Percentiles rank a stretch among this genome's conserved stretches.
These are phyloP conservation scores for Kodamaea hsintzibuensis DNA, from an alignment of 805 yeast species.

Conservation along the genomic window DNA sequence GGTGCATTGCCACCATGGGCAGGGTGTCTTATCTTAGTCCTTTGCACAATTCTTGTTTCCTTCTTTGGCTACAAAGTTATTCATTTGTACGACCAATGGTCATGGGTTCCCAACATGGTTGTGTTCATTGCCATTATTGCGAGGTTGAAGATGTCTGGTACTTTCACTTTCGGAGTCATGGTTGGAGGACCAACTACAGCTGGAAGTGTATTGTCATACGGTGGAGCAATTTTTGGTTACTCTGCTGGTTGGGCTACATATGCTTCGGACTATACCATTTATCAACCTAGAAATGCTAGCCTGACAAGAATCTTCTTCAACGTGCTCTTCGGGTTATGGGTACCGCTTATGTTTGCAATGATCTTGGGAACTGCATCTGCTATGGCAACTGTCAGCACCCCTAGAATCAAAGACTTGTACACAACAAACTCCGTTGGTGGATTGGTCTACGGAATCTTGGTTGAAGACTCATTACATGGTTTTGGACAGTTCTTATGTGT, in stretches of 20 bases:
- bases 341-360: constrained; percentile 73
- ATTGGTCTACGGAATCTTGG: constrained; percentile 73
- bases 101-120: constrained; percentile 81
- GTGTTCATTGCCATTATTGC: constrained; percentile 78
- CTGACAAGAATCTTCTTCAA: constrained; percentile 60
- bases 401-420: constrained; percentile 52
- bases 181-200: constrained; percentile 66
- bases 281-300: constrained; percentile 69
- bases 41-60: constrained; percentile 68
- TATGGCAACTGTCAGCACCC: constrained; percentile 50
- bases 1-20: constrained; percentile 82
- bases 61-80: constrained; percentile 83
- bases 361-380: constrained; percentile 84
- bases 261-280: constrained; percentile 89
- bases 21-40: constrained; percentile 72
- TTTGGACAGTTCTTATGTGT: constrained; percentile 92
- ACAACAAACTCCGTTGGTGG: constrained; percentile 70
- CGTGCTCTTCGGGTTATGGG: constrained; percentile 60
- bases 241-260: constrained; percentile 95
- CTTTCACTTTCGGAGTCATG: constrained; percentile 45
- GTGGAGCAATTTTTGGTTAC: constrained; percentile 81
- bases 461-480: constrained; percentile 76
- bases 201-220: constrained; percentile 75
- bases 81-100: constrained; percentile 78
- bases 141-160: constrained; percentile 65